A percentile compares a stretch with the other conserved stretches of the same genome.
Conservation (phyloP, 2,329 filamentous ascomycete species). For the Scolecobasidium constrictum region DNA sequence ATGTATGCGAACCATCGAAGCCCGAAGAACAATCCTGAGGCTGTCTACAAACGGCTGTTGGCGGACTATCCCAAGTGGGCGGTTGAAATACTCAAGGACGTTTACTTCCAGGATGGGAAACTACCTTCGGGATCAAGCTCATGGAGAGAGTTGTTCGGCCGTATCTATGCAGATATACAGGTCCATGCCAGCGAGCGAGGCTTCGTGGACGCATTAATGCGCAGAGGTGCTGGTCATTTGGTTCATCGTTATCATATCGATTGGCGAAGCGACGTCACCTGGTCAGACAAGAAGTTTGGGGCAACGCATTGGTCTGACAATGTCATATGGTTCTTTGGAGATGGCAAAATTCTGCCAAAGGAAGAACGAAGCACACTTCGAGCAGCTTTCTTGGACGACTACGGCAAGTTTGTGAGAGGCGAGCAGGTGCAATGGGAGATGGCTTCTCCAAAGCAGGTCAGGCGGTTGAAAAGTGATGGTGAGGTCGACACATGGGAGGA, state of each 20-base stretch:
- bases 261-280: constrained; percentile 33
- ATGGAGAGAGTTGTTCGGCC: constrained; percentile 43
- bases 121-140: constrained; percentile 29
- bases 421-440: constrained; percentile 31
- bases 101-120: constrained; percentile 31
- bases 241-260: constrained; percentile 44
- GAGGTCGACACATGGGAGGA: constrained; percentile 36
- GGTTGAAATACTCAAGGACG: constrained; percentile 31
- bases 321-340: constrained; percentile 46
- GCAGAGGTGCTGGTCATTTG: constrained; percentile 32
- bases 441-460: constrained; percentile 24
- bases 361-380: constrained; percentile 34
- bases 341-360: constrained; percentile 28
- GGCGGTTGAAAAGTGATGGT: constrained; percentile 36
- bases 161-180: constrained; percentile 46
- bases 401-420: constrained; percentile 30
- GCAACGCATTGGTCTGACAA: constrained; percentile 45
- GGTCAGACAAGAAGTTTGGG: constrained; percentile 35
- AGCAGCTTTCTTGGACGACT: constrained; percentile 24
- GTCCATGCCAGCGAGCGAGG: constrained; percentile 43
- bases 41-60: constrained; percentile 26
- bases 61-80: constrained; percentile 40
- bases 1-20: constrained; percentile 39
- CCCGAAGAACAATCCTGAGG: constrained; percentile 25
- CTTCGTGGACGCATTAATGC: constrained; percentile 33